These are phyloP conservation scores for Bruguiera gymnorhiza DNA, from an alignment of 345 rosid genomes.

Conservation along the genomic window DNA sequence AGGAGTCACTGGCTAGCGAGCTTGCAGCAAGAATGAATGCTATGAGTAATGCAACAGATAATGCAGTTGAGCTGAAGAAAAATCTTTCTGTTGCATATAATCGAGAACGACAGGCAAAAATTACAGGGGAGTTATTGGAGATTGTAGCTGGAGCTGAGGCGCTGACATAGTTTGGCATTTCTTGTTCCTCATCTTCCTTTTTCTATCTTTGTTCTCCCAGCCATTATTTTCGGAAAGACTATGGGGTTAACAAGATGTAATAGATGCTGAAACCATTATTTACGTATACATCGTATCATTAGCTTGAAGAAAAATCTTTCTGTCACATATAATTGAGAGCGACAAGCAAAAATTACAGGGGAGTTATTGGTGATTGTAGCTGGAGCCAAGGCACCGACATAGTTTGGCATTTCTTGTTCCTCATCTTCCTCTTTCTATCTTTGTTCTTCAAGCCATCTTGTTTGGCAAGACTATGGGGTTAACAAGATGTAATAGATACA, in stretches of 20 bases:
- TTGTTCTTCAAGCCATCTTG: not conserved
- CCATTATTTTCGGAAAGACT: not conserved
- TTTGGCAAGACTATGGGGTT: slow-evolving; percentile 1
- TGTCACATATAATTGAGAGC: slow-evolving; percentile 48
- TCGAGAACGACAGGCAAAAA: slow-evolving; percentile 68
- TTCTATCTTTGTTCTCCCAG: not conserved
- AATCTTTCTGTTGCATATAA: slow-evolving; percentile 57
- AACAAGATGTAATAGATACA: not conserved
- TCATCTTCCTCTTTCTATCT: not conserved
- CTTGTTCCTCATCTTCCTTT: not conserved
- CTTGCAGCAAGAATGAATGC: slow-evolving; percentile 82
- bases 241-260: not conserved
- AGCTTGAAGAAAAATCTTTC: slow-evolving; percentile 61
- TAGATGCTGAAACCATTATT: not conserved
- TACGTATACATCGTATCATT: not conserved
- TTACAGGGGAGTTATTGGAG: slow-evolving; percentile 74
- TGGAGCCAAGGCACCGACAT: slow-evolving; percentile 74
- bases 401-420: slow-evolving; percentile 13
- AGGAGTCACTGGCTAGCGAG: slow-evolving; percentile 87
- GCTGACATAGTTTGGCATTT: slow-evolving; percentile 27
- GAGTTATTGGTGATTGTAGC: slow-evolving; percentile 81
- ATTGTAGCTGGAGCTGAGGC: slow-evolving; percentile 90
- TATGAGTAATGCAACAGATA: slow-evolving; percentile 78
- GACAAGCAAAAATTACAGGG: slow-evolving; percentile 74
- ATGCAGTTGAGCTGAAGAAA: slow-evolving; percentile 72